Conservation (phyloP, 2,329 filamentous ascomycete genomes). For the Sclerotiophoma versabilis region DNA sequence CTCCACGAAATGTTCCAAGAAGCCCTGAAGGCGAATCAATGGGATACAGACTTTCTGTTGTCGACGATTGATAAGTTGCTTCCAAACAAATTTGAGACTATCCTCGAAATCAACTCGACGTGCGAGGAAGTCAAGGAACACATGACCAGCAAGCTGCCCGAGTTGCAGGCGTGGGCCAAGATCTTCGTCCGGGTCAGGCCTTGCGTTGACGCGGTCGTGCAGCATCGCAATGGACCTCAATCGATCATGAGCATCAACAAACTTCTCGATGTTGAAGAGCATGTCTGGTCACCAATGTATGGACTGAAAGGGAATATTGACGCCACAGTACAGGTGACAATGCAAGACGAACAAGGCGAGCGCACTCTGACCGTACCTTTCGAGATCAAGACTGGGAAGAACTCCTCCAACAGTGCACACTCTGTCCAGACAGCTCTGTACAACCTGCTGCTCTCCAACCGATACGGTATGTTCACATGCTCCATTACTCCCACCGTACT, state of each 20-base stretch:
- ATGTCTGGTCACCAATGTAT: constrained; percentile 98
- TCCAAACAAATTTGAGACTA: constrained; percentile 81
- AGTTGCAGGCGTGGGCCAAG: constrained; percentile 82
- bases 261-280: constrained; percentile 94
- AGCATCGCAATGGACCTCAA: constrained; percentile 78
- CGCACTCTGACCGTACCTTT: constrained; percentile 86
- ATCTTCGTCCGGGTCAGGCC: constrained; percentile 78
- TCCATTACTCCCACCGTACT: constrained; percentile 8
- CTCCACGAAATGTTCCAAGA: constrained; percentile 96
- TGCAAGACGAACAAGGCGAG: constrained; percentile 71
- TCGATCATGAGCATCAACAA: constrained; percentile 88
- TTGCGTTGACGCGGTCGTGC: constrained; percentile 74
- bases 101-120: constrained; percentile 85
- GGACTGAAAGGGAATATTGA: constrained; percentile 98
- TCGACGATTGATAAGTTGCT: constrained; percentile 72
- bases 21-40: constrained; percentile 81
- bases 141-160: constrained; percentile 80
- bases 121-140: constrained; percentile 77
- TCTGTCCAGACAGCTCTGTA: constrained; percentile 95
- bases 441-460: constrained; percentile 87
- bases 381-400: constrained; percentile 93
- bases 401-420: constrained; percentile 77
- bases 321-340: constrained; percentile 88
- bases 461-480: constrained; percentile 68
- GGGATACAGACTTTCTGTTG: constrained; percentile 74